Conservation (phyloP, 176 grass and related monocot species). For the Cocos nucifera region DNA sequence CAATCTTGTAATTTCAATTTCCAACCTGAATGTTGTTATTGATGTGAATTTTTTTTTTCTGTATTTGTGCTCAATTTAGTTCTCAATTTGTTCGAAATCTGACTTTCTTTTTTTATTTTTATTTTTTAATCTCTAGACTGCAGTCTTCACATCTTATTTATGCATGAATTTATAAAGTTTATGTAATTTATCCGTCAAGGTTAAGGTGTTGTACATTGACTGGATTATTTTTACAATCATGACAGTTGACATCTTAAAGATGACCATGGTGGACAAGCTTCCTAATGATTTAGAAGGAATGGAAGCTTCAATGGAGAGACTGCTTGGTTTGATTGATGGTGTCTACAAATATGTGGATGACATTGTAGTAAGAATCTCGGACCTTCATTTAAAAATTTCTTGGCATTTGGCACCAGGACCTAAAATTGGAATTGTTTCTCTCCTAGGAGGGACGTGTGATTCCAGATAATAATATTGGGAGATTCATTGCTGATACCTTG, state of each 20-base stretch:
- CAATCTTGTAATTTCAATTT: too few species aligned
- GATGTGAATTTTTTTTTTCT: too few species aligned
- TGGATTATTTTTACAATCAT: background rate
- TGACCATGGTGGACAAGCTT: conserved; percentile 67
- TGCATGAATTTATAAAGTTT: too few species aligned
- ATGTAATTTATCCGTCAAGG: too few species aligned
- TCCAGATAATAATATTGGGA: conserved; percentile 64
- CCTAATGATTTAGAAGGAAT: conserved; percentile 90
- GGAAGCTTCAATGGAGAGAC: conserved; percentile 72
- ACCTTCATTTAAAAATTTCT: background rate
- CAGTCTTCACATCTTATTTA: too few species aligned
- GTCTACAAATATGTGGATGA: conserved; percentile 91
- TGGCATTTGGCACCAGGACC: background rate
- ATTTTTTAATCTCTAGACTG: too few species aligned
- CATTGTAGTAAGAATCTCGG: conserved; percentile 50
- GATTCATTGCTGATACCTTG: conserved; percentile 51
- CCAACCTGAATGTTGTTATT: too few species aligned
- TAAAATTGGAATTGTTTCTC: background rate
- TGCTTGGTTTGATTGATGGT: conserved; percentile 73
- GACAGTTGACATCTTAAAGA: conserved; percentile 75
- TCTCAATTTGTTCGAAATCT: too few species aligned
- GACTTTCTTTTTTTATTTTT: too few species aligned
- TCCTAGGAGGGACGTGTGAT: conserved; percentile 53
- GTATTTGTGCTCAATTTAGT: too few species aligned
- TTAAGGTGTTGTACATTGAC: too few species aligned